Evolutionary conservation across 139 green algal genomes (phyloP).

Genomic region (Pleodorina starrii): DNA sequence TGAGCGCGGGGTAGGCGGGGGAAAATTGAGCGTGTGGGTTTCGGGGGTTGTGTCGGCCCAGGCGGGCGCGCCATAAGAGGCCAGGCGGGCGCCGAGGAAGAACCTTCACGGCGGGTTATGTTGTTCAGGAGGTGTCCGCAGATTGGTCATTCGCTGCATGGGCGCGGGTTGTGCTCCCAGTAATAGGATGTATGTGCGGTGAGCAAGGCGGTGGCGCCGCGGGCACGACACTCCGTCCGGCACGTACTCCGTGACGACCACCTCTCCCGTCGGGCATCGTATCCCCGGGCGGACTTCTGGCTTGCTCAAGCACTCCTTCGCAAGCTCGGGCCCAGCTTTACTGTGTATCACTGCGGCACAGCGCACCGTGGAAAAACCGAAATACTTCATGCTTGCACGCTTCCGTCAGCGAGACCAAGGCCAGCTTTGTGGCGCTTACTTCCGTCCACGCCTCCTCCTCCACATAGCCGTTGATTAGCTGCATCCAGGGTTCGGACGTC

Average conservation of each 20-base stretch:
- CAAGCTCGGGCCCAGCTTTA: constrained; percentile 18
- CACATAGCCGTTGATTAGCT: constrained; percentile 47
- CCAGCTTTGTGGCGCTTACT: constrained; percentile 1
- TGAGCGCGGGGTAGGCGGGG: neutral
- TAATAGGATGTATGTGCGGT: neutral
- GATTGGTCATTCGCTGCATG: neutral
- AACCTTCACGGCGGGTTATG: too few relatives aligned
- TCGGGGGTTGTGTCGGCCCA: too few relatives aligned
- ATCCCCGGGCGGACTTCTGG: constrained; percentile 28
- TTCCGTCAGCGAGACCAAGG: neutral
- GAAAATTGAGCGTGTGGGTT: too few relatives aligned
- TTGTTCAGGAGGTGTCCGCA: too few relatives aligned
- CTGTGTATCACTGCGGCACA: constrained; percentile 33
- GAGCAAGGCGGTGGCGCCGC: neutral
- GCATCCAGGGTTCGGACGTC: neutral
- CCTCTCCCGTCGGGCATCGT: constrained; percentile 36
- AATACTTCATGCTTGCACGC: neutral
- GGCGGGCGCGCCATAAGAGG: too few relatives aligned
- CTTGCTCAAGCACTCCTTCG: constrained; percentile 5
- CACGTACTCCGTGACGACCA: neutral
- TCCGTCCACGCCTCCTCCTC: constrained; percentile 46
- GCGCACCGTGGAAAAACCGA: neutral
- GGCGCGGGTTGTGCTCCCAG: too few relatives aligned
- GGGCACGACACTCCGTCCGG: neutral
- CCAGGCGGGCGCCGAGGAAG: too few relatives aligned